Evolutionary conservation across 805 yeast species (phyloP).

Genomic region (Kluyveromyces wickerhamii): DNA sequence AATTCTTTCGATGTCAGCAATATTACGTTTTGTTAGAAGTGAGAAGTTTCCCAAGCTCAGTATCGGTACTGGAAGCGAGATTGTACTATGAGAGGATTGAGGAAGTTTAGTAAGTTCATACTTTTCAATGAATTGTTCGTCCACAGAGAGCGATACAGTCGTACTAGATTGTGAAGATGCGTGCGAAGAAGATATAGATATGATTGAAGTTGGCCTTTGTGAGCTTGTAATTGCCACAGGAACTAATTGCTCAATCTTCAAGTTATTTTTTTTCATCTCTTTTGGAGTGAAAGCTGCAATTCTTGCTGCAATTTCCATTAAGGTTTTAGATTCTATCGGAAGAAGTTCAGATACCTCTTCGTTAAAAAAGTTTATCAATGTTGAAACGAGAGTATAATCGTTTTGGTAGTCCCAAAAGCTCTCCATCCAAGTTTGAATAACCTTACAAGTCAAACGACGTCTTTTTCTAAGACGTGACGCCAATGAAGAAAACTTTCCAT

Average conservation of each 20-base stretch:
- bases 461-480: constrained; percentile 47
- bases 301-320: constrained; percentile 56
- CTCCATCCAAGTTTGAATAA: constrained; percentile 81
- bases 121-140: constrained; percentile 47
- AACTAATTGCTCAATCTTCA: constrained; percentile 42
- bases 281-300: constrained; percentile 48
- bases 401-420: constrained; percentile 70
- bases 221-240: constrained; percentile 37
- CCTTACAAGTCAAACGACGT: constrained; percentile 56
- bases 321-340: constrained; percentile 57
- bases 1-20: constrained; percentile 36
- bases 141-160: constrained; percentile 27
- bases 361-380: constrained; percentile 68
- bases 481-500: constrained; percentile 34
- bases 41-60: constrained; percentile 31
- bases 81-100: constrained; percentile 36
- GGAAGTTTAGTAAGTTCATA: constrained; percentile 45
- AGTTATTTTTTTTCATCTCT: constrained; percentile 23
- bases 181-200: constrained; percentile 16
- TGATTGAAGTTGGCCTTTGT: constrained; percentile 21
- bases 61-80: constrained; percentile 24
- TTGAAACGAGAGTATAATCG: constrained; percentile 57
- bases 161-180: constrained; percentile 17
- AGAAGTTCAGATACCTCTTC: constrained; percentile 57
- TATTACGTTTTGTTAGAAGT: constrained; percentile 30